Evolutionary conservation across 805 yeast genomes (phyloP).

Genomic region (Debaryomyces tyrocola): DNA sequence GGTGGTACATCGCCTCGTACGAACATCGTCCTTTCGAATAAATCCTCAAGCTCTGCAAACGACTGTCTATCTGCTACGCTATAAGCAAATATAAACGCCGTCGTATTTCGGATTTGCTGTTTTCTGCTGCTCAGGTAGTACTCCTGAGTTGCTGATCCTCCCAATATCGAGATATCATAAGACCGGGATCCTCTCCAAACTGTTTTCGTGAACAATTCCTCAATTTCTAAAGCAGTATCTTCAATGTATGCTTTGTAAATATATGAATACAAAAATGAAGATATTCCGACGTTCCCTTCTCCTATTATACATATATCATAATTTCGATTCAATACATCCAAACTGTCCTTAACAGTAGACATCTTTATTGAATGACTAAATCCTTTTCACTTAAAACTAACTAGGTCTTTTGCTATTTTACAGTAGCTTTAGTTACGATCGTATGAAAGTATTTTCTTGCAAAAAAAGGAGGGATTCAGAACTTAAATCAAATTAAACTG

Average conservation of each 20-base stretch:
- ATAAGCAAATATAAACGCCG: conserved; percentile 29
- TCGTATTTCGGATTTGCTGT: conserved; percentile 29
- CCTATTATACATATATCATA: conserved; percentile 34
- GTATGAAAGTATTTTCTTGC: too few species aligned
- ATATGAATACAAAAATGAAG: conserved; percentile 25
- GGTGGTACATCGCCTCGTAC: conserved; percentile 28
- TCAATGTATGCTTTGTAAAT: conserved; percentile 20
- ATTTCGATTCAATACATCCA: conserved; percentile 6
- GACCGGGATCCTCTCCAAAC: conserved; percentile 13
- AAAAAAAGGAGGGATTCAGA: too few species aligned
- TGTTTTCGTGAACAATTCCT: conserved; percentile 24
- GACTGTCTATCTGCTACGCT: conserved; percentile 25
- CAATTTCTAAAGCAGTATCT: conserved; percentile 16
- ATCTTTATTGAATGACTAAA: neutral
- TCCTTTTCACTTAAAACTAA: too few species aligned
- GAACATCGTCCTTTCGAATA: conserved; percentile 21
- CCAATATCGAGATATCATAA: conserved; percentile 32
- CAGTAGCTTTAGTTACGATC: too few species aligned
- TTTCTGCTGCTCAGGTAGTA: conserved; percentile 24
- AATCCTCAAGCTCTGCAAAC: conserved; percentile 28
- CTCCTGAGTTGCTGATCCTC: conserved; percentile 25
- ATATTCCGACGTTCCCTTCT: conserved; percentile 21
- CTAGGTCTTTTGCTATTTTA: too few species aligned
- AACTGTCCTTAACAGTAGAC: conserved; percentile 3
- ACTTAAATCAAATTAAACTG: too few species aligned